Evolutionary conservation across 169 alveolate genomes (phyloP).

Genomic region (Miamiensis avidus): DNA sequence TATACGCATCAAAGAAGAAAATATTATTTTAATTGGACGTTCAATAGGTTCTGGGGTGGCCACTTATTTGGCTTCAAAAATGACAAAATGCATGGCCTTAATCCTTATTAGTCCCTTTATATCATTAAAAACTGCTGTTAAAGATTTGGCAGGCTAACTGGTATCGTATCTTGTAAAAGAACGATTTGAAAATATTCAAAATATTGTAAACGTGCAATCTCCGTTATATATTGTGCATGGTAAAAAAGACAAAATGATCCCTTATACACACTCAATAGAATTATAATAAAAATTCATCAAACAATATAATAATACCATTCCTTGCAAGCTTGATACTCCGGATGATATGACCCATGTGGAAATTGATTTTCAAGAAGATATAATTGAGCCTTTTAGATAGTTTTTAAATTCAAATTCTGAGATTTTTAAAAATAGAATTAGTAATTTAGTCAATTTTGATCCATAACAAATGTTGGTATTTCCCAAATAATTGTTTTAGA

Average conservation of each 20-base stretch:
- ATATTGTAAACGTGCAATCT: conserved; percentile 59
- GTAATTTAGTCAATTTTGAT: no score
- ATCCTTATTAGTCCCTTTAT: conserved; percentile 75
- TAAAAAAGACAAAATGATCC: conserved; percentile 67
- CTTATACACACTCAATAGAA: conserved; percentile 62
- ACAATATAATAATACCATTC: no score
- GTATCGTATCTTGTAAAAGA: conserved; percentile 66
- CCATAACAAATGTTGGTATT: background rate
- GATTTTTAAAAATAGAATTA: background rate
- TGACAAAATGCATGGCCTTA: conserved; percentile 66
- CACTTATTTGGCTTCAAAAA: conserved; percentile 65
- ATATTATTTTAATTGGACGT: conserved; percentile 75
- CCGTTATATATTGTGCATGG: conserved; percentile 83
- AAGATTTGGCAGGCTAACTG: conserved; percentile 64
- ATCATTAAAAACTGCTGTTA: conserved; percentile 70
- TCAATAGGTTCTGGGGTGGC: conserved; percentile 84
- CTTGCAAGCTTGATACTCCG: background rate
- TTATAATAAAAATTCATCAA: no score
- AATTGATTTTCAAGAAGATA: background rate
- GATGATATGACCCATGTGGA: background rate
- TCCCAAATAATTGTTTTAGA: background rate
- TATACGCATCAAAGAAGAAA: conserved; percentile 53
- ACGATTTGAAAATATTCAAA: conserved; percentile 73
- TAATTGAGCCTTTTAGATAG: background rate
- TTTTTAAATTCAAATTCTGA: background rate